A percentile compares a stretch with the other conserved stretches of the same genome.
Conservation (phyloP, 176 grass and related monocot species). For the Lolium perenne region DNA sequence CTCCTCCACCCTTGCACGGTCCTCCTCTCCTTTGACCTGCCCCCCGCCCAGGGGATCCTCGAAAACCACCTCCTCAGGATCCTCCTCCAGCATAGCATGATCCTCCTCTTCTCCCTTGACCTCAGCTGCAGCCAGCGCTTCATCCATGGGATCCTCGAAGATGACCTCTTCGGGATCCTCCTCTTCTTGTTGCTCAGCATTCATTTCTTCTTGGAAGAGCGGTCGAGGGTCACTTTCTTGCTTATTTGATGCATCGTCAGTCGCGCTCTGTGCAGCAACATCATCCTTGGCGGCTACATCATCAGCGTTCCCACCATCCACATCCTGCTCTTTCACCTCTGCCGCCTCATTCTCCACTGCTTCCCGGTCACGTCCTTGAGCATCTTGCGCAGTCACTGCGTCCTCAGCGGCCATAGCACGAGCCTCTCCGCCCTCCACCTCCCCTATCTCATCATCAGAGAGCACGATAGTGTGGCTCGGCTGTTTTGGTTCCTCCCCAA, state of each 20-base stretch:
- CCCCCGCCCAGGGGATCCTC: constrained; percentile 25
- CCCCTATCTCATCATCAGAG: background rate
- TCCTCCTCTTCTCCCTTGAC: background rate
- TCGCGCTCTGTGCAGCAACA: constrained; percentile 29
- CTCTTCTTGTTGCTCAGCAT: background rate
- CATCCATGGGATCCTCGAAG: constrained; percentile 19
- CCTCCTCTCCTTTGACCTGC: constrained; percentile 22
- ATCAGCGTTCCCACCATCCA: background rate
- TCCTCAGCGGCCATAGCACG: background rate
- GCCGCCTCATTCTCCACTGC: background rate
- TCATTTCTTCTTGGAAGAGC: background rate
- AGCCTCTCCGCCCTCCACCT: background rate
- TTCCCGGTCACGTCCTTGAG: constrained; percentile 4
- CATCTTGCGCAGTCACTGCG: background rate
- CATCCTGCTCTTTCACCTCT: constrained; percentile 14
- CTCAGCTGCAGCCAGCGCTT: background rate
- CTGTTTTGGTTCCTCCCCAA: background rate
- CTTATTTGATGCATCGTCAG: background rate
- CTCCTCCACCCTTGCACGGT: constrained; percentile 27
- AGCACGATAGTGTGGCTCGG: background rate
- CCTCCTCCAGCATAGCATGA: background rate
- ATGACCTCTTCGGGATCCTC: background rate
- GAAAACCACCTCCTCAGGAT: background rate
- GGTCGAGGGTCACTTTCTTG: background rate
- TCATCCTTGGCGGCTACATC: background rate